Conservation (phyloP, 345 rosid species). For the Linum lewisii region DNA sequence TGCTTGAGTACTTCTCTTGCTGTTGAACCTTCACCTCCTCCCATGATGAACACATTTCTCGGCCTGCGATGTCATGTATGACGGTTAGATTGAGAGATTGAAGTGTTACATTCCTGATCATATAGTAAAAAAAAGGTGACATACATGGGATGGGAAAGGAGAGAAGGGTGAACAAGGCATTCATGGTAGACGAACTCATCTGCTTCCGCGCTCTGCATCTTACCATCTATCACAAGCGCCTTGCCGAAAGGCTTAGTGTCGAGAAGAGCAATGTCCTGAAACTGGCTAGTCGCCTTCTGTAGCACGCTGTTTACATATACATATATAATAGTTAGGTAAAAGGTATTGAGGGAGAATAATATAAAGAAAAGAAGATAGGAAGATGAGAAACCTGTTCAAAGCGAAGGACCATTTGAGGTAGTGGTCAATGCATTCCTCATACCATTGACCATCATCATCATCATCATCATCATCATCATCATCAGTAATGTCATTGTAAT, state of each 20-base stretch:
- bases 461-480: no score
- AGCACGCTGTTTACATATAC: conserved; percentile 42
- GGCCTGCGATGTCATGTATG: conserved; percentile 39
- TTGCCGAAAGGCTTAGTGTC: conserved; percentile 91
- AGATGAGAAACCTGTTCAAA: conserved; percentile 47
- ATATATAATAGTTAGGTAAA: not conserved
- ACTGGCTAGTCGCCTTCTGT: conserved; percentile 60
- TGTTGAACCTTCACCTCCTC: conserved; percentile 98
- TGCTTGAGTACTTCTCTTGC: conserved; percentile 93
- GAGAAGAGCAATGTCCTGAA: conserved; percentile 72
- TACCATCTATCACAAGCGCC: conserved; percentile 90
- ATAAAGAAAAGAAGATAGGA: not conserved
- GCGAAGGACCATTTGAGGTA: conserved; percentile 95
- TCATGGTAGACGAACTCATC: conserved; percentile 94
- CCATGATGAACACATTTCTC: conserved; percentile 70
- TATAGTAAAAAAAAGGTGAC: not conserved
- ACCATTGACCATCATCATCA: no score
- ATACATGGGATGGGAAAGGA: conserved; percentile 65
- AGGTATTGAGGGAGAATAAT: not conserved
- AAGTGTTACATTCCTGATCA: no score
- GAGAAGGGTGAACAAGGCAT: conserved; percentile 85
- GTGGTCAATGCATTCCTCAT: conserved; percentile 70
- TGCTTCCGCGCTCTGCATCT: conserved; percentile 94
- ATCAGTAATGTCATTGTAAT: no score
- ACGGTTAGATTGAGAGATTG: not conserved